Conservation (phyloP, 768 basidiomycete species). For the Tremella yokohamensis region DNA sequence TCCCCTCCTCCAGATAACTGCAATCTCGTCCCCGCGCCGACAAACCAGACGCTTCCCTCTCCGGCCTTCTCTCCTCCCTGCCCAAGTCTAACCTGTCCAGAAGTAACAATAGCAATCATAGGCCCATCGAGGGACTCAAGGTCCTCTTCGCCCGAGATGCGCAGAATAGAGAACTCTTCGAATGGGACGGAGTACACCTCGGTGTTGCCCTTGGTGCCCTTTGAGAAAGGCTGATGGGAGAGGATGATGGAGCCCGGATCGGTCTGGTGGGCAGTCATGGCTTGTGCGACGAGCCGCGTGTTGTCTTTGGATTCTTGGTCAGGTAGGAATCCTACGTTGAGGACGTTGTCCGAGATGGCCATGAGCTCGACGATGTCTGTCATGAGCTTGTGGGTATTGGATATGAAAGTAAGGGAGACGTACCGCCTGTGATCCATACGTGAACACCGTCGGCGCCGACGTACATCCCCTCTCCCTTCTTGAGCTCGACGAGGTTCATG, state of each 20-base stretch:
- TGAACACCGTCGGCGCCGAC: constrained; percentile 93
- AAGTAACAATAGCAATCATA: constrained; percentile 31
- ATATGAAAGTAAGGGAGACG: background rate
- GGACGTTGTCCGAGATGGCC: constrained; percentile 63
- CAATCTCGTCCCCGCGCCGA: constrained; percentile 29
- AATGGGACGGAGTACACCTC: constrained; percentile 35
- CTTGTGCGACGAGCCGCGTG: constrained; percentile 27
- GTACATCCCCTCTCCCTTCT: constrained; percentile 86
- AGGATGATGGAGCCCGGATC: constrained; percentile 13
- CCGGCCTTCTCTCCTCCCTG: constrained; percentile 11
- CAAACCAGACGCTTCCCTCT: constrained; percentile 34
- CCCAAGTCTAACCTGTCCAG: background rate
- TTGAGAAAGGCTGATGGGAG: constrained; percentile 14
- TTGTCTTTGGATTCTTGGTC: constrained; percentile 28
- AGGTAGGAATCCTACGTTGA: constrained; percentile 43
- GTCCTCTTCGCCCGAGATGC: constrained; percentile 21
- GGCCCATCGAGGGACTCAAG: constrained; percentile 35
- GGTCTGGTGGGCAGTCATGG: constrained; percentile 30
- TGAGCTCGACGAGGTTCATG: constrained; percentile 75
- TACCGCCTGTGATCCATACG: constrained; percentile 88
- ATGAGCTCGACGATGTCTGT: constrained; percentile 96
- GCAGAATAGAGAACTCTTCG: constrained; percentile 43
- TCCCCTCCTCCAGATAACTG: constrained; percentile 19
- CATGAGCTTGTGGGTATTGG: background rate
- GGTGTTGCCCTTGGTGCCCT: constrained; percentile 17